A percentile compares a stretch with the other conserved stretches of the same genome.
Evolutionary conservation across 2,329 filamentous ascomycete species (phyloP).

Genomic region (Elsinoe australis): DNA sequence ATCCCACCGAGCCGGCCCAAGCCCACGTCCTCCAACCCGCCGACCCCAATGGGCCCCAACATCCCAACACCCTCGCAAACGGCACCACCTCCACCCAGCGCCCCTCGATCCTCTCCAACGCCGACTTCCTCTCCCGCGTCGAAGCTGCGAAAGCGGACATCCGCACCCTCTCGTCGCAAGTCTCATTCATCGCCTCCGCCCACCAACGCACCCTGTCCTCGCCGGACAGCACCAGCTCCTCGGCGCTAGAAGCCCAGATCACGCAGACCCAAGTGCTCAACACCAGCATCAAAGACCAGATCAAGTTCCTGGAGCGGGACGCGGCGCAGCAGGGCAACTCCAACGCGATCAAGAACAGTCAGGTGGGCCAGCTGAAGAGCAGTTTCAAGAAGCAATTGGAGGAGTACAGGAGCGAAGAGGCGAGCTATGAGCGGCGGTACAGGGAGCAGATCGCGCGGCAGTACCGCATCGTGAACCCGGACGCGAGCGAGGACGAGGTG

Average conservation of each 20-base stretch:
- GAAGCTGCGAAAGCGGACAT: slow-evolving; percentile 61
- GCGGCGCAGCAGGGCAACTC: slow-evolving; percentile 51
- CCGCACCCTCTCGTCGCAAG: slow-evolving; percentile 55
- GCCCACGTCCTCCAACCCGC: slow-evolving; percentile 23
- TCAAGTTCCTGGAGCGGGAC: slow-evolving; percentile 67
- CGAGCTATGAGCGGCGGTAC: slow-evolving; percentile 61
- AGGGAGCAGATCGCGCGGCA: slow-evolving; percentile 72
- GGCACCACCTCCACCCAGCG: slow-evolving; percentile 31
- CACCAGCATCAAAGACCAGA: slow-evolving; percentile 68
- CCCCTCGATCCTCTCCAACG: slow-evolving; percentile 48
- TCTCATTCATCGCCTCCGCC: slow-evolving; percentile 59
- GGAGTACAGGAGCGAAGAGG: slow-evolving; percentile 64
- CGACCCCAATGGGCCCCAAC: background rate
- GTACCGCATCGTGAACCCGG: slow-evolving; percentile 73
- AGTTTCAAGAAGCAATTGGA: slow-evolving; percentile 65
- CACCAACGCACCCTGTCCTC: slow-evolving; percentile 66
- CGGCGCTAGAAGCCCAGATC: slow-evolving; percentile 59
- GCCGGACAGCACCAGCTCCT: slow-evolving; percentile 47
- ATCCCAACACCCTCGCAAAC: slow-evolving; percentile 16
- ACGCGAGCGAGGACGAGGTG: slow-evolving; percentile 67
- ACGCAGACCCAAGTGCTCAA: slow-evolving; percentile 64
- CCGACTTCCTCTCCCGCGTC: slow-evolving; percentile 53
- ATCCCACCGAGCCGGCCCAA: slow-evolving; percentile 31
- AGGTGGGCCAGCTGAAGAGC: slow-evolving; percentile 61
- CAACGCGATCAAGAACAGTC: slow-evolving; percentile 60